A percentile compares a stretch with the other conserved stretches of the same genome.
phyloP scores from a whole-genome alignment of 768 basidiomycete species.

The Chlorophyllum brunneum region DNA sequence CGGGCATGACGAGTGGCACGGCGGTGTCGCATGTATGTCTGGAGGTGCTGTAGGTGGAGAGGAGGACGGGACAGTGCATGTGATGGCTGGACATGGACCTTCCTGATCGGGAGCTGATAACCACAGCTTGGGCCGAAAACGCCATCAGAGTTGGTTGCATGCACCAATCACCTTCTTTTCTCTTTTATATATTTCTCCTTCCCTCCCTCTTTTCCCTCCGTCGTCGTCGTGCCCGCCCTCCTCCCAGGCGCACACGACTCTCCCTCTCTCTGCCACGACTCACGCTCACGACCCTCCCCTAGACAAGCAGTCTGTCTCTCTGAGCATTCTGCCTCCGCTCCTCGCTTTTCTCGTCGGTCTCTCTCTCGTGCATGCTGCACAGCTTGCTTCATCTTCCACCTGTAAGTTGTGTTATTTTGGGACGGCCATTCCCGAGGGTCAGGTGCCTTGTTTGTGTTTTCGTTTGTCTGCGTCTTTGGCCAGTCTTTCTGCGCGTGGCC shows the following conservation, averaged over 20 bases:
- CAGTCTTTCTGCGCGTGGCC: background rate
- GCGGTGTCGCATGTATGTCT: background rate
- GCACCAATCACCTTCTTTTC: conserved; percentile 20
- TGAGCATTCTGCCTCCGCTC: conserved; percentile 1
- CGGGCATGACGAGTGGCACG: background rate
- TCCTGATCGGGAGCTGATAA: conserved; percentile 18
- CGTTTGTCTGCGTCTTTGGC: background rate
- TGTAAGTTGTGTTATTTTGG: conserved; percentile 13
- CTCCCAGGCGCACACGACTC: conserved; percentile 26
- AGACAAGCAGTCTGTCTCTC: conserved; percentile 21
- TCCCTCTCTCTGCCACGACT: conserved; percentile 33
- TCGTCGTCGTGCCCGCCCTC: conserved; percentile 39
- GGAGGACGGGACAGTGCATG: conserved; percentile 2
- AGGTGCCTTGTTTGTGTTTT: conserved; percentile 7
- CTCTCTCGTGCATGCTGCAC: conserved; percentile 1
- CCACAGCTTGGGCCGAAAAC: conserved; percentile 13
- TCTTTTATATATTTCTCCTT: conserved; percentile 26
- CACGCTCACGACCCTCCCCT: conserved; percentile 36
- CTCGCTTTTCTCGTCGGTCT: background rate
- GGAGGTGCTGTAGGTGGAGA: background rate
- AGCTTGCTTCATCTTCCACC: conserved; percentile 3
- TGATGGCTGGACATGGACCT: conserved; percentile 10
- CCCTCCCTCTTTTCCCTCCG: conserved; percentile 25
- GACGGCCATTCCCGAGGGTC: background rate
- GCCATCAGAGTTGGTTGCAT: conserved; percentile 22